Base-by-base conservation (phyloP, 805 yeast species). In the Lipomyces spencermartinsiae region DNA sequence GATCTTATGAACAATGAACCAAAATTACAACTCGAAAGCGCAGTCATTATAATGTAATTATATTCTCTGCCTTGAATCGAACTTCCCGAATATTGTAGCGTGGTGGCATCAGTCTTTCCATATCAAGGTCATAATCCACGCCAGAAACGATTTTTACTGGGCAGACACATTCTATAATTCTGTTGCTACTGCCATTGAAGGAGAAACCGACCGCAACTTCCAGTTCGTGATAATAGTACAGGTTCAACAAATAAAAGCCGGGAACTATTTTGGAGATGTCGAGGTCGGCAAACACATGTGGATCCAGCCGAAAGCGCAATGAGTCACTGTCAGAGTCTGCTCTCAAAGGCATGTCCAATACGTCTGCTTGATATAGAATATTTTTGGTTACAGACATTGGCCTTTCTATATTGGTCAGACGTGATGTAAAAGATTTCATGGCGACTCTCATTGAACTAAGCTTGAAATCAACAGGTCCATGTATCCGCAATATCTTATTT, bases 201-300 rank as follows among this genome's bases (percentile, higher is more conserved):
- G 49, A 39, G 49, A 39, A 39, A 39, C 49, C 49, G 49, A 39
- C 49, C n/a, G 49, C 3, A 39, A 39, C 49, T 39, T 39, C 49
- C 49, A 39, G 49, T 39, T 39, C 3, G 49, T 39, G 49, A 39
- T 39, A 3, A 39, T 39, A 3, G 49, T 39, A 16, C 49, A 39
- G 4, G n/a, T 39, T 39, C 49, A 39, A 39, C 4, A 39, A 39
- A 16, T 39, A 39, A 39, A 39, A 39, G 49, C n/a, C 4, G 49
- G 49, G 49, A 39, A 39, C 49, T 39, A 39, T 39, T 39, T 39
- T 39, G 49, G 49, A 39, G 2, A 39, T 39, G 3, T 39, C 49
- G 49, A 39, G 49, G 49, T 39, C 49, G 3, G 12, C 4, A 39
- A 39, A 39, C 49, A 39, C 49, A 3, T 39, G 3, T 3, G 49